Evolutionary conservation across 768 basidiomycete species (phyloP), one percentile per base, ranked within the genome.

Genomic region (Pleurotus citrinopileatus): DNA sequence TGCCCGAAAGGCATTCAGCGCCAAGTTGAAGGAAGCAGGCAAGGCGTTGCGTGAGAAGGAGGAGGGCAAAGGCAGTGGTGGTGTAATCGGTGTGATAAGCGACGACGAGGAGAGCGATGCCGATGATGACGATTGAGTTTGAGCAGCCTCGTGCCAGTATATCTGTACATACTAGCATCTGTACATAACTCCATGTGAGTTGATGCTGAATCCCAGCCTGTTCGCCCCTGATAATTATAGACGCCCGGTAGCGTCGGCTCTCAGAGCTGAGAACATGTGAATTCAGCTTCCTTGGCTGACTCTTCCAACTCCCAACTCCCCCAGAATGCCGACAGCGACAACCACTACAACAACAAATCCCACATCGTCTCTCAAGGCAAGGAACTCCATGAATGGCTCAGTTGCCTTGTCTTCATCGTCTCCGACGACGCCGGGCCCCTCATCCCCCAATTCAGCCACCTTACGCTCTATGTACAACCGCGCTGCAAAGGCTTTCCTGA

Each of bases 1-100:
- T 22, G 91, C 84, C 8, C 78, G 94, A 44, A 91, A 91, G 64
- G 86, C 87, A 0, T 94, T 98, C 52, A 86, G 83, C 0, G 70
- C 79, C 5, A 92, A 95, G 68, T 73, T 99, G 27, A 75, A 78
- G 15, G 82, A 83, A 57, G 85, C 87, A 2, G 93, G 93, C 0
- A 80, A 78, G 59, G 74, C 73, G 8, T 57, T 94, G 37, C 83
- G 77, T 64, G 89, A 89, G 63, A 71, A 65, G 6, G 40, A 53
- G 17, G 37, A 40, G 2, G 52, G 32, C 1, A 20, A 53, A 25
- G 26, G 34, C 9, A 73, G 78, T 3, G 84, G 80, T 2, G 89
- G 86, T n/a, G 73, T 91, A 7, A 73, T 91, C 43, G 86, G 87
- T 23, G 78, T 92, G 20, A 77, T 67, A 2, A 81, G 74, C 55